Percentiles rank a stretch among this genome's conserved stretches.
phyloP scores from a whole-genome alignment of 495 filamentous ascomycete species.

The Pyrenopolyporus hunteri region DNA sequence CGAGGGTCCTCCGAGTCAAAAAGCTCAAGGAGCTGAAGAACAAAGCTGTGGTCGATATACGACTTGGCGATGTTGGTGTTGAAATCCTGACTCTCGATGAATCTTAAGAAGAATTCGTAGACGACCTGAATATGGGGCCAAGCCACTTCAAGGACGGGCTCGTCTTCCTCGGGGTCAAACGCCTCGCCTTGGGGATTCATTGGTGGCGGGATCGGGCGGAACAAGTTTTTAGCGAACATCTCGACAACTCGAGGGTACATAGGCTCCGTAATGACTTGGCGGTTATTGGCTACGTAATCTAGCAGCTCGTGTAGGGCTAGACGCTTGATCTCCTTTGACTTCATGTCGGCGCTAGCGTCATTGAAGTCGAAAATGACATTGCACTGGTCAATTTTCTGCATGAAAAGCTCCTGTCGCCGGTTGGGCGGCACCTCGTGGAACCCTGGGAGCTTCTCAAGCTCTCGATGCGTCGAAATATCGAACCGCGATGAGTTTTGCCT shows the following conservation, averaged over 20 bases:
- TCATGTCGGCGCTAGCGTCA: conserved; percentile 97
- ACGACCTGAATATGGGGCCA: conserved; percentile 99
- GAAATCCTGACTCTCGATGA: conserved; percentile 99
- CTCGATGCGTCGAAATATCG: conserved; percentile 94
- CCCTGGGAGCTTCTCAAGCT: conserved; percentile 96
- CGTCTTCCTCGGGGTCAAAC: conserved; percentile 98
- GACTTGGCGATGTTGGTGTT: conserved; percentile 99
- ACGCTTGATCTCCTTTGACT: conserved; percentile 99
- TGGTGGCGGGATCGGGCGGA: conserved; percentile 94
- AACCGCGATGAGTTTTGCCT: conserved; percentile 97
- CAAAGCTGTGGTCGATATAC: conserved; percentile 97
- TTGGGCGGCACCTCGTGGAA: conserved; percentile 98
- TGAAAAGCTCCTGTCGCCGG: conserved; percentile 94
- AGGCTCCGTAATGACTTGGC: conserved; percentile 96
- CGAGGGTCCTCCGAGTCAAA: conserved; percentile 99
- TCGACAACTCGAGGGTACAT: conserved; percentile 99
- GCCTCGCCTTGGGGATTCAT: conserved; percentile 98
- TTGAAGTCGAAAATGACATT: conserved; percentile 99
- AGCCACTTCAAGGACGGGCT: conserved; percentile 96
- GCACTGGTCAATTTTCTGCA: conserved; percentile 99
- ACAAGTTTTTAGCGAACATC: conserved; percentile 99
- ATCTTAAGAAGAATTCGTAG: conserved; percentile 98
- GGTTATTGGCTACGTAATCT: conserved; percentile 98
- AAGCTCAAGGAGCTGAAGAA: conserved; percentile 94
- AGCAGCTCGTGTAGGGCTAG: conserved; percentile 94